Conservation (phyloP, 2,329 filamentous ascomycete genomes). For the Coniochaeta sp. region DNA sequence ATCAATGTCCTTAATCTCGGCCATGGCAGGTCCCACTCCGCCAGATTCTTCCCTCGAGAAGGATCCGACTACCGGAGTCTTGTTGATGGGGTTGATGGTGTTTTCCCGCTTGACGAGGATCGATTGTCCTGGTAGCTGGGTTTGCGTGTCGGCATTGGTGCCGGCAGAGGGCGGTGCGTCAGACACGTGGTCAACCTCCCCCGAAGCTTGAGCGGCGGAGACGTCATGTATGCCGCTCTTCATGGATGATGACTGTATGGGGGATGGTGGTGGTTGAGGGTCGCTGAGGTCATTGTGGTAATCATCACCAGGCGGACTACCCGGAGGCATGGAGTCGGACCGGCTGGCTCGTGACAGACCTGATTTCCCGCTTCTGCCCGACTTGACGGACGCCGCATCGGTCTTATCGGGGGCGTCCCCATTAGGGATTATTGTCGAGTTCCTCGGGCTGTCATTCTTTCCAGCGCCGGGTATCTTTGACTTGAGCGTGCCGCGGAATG, state of each 20-base stretch:
- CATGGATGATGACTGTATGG: slow-evolving; percentile 69
- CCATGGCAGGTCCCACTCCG: slow-evolving; percentile 61
- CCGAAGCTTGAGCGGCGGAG: slow-evolving; percentile 71
- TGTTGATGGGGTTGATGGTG: slow-evolving; percentile 54
- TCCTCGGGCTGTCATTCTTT: slow-evolving; percentile 74
- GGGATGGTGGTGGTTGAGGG: slow-evolving; percentile 69
- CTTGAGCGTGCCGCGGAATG: slow-evolving; percentile 67
- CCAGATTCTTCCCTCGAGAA: not conserved
- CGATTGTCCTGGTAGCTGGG: slow-evolving; percentile 73
- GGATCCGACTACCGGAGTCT: slow-evolving; percentile 25
- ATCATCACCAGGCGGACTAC: slow-evolving; percentile 34
- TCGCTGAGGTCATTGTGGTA: slow-evolving; percentile 38
- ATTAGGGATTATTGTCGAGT: slow-evolving; percentile 61
- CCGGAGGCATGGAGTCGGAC: slow-evolving; percentile 31
- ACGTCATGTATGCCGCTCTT: slow-evolving; percentile 71
- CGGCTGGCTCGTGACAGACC: slow-evolving; percentile 38
- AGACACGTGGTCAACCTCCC: slow-evolving; percentile 91
- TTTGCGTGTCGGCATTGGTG: slow-evolving; percentile 48
- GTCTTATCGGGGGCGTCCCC: slow-evolving; percentile 58
- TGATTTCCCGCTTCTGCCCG: slow-evolving; percentile 54
- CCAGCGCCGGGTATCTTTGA: slow-evolving; percentile 78
- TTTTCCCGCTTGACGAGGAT: slow-evolving; percentile 81
- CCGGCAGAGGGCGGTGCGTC: slow-evolving; percentile 73
- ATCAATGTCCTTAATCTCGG: slow-evolving; percentile 86
- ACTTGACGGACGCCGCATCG: slow-evolving; percentile 70